Evolutionary conservation across 331 rosid species (phyloP), one percentile per base, ranked within the genome.

Genomic region (Malus hybrid): DNA sequence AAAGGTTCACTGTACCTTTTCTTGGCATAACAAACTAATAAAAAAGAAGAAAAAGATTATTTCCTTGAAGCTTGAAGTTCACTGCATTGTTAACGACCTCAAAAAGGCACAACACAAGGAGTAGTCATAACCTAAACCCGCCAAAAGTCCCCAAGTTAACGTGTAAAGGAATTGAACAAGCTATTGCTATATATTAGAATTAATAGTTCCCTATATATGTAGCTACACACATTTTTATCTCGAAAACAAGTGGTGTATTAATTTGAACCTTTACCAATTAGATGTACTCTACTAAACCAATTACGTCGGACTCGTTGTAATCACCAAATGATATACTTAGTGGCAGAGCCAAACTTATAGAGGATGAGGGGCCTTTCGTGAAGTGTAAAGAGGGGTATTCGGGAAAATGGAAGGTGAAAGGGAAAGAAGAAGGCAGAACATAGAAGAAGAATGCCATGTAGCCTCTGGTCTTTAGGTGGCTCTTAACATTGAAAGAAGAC

Each of bases 21-120:
- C 70, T 63, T 63, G 70, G 77, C 70, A 63, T 11, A 36, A 66
- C 34, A 34, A 64, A 64, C 44, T 36, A 36, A 31, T 16, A 32
- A 10, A 32, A 64, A 65, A 10, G n/a, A 16, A 32, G 69, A 64
- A 36, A 36, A 36, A 36, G 1, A 36, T 36, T 36, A 36, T 36
- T 36, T 36, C 13, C 7, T 73, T 18, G 68, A 60, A 12, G 1
- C 64, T 62, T 62, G 48, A 46, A 63, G 33, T 63, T 29, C 22
- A 62, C 13, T 28, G 62, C 70, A 44, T 74, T 74, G 77, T 63
- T 32, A 63, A 74, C 70, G 70, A 46, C 50, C 70, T 74, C 77
- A 44, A 29, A 74, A 74, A 29, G 22, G 27, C 22, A 44, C 46
- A 18, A 42, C 56, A 50, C n/a, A 50, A 9, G 18, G 56, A 15